These are phyloP conservation scores for Salix purpurea DNA, from an alignment of 345 rosid species.

Conservation along the genomic window DNA sequence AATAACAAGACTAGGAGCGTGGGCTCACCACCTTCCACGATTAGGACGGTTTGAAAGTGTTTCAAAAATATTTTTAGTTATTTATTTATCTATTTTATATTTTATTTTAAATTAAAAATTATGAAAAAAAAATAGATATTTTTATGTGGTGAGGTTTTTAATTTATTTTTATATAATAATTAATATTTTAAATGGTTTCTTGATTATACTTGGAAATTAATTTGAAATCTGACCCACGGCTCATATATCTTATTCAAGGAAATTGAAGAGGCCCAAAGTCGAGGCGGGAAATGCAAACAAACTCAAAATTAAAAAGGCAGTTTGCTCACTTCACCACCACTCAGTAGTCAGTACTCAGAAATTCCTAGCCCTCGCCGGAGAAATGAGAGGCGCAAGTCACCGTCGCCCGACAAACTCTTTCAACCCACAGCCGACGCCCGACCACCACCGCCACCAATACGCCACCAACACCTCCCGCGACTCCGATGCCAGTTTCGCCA, in stretches of 20 bases:
- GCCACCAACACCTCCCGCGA: constrained; percentile 44
- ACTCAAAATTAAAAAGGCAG: not conserved
- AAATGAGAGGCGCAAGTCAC: constrained; percentile 31
- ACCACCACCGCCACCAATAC: constrained; percentile 25
- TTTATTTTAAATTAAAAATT: too few relatives aligned
- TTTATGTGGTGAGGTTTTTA: too few relatives aligned
- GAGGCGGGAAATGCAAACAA: constrained; percentile 7
- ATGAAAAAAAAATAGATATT: too few relatives aligned
- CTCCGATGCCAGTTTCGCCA: constrained; percentile 84
- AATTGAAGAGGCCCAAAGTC: not conserved
- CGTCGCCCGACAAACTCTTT: constrained; percentile 33
- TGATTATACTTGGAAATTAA: too few relatives aligned
- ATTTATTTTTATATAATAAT: too few relatives aligned
- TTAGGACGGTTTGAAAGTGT: too few relatives aligned
- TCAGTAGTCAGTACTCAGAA: not conserved
- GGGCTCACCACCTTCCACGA: too few relatives aligned
- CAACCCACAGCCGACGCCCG: constrained; percentile 19
- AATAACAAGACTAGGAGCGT: too few relatives aligned
- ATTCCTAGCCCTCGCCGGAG: not conserved
- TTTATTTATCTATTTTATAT: too few relatives aligned
- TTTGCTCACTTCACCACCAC: not conserved
- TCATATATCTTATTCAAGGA: not conserved
- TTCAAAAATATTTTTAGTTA: too few relatives aligned
- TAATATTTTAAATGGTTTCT: too few relatives aligned
- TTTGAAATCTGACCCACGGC: too few relatives aligned